These are phyloP conservation scores for Astragalus glycyphyllos DNA, from an alignment of 306 rosid species.

Conservation along the genomic window DNA sequence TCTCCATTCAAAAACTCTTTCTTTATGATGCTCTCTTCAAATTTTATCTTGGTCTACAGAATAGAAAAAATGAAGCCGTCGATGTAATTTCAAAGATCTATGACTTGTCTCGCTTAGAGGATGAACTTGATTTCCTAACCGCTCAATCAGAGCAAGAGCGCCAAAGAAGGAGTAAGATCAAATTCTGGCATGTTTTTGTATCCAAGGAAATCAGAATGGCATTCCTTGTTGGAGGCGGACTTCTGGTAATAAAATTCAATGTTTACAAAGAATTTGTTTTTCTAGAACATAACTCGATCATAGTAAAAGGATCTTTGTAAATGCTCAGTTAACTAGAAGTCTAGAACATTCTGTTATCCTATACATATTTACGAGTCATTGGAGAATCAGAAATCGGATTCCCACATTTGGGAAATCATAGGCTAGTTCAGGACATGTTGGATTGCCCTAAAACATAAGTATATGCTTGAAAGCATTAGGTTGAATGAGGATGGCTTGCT, in stretches of 20 bases:
- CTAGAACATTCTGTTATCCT: constrained; percentile 7
- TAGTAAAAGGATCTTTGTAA: constrained; percentile 23
- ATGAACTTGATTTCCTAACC: constrained; percentile 75
- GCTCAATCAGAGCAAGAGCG: constrained; percentile 78
- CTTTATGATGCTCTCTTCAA: neutral
- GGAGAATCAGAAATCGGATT: neutral
- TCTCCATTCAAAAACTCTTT: constrained; percentile 21
- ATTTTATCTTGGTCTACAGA: constrained; percentile 52
- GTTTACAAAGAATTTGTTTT: neutral
- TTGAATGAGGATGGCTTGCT: constrained; percentile 12
- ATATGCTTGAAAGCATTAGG: constrained; percentile 9
- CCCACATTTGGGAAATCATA: constrained; percentile 23
- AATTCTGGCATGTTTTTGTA: constrained; percentile 64
- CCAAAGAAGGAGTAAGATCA: constrained; percentile 59
- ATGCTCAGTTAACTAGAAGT: constrained; percentile 19
- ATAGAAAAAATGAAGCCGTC: constrained; percentile 66
- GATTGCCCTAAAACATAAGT: constrained; percentile 16
- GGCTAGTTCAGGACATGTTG: neutral
- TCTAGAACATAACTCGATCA: constrained; percentile 6
- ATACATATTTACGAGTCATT: constrained; percentile 12
- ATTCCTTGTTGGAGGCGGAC: constrained; percentile 87
- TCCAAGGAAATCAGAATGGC: constrained; percentile 82
- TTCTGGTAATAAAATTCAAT: constrained; percentile 63
- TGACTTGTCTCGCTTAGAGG: constrained; percentile 72
- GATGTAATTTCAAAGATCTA: constrained; percentile 75